Percentiles rank a stretch among this genome's conserved stretches.
Conservation (phyloP, 129 eudicot genomes). For the sunflower (Helianthus annuus) region HanXRQr2.0-SUNRISE NC_035433.2:119583533-119584032, state of each 20-base stretch:
- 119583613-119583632: too few relatives aligned
- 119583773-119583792: background rate
- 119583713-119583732: too few relatives aligned
- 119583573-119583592: too few relatives aligned
- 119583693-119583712: too few relatives aligned
- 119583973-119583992: background rate
- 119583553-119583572: too few relatives aligned
- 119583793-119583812: background rate
- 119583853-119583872: constrained; percentile 11
- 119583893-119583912: constrained; percentile 26
- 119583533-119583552: too few relatives aligned
- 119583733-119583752: background rate
- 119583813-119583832: constrained; percentile 1
- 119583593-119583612: too few relatives aligned
- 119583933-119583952: constrained; percentile 12
- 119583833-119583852: constrained; percentile 15
- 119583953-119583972: constrained; percentile 21
- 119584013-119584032: constrained; percentile 26
- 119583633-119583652: too few relatives aligned
- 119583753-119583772: background rate
- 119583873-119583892: constrained; percentile 6
- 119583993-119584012: constrained; percentile 28
- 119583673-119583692: too few relatives aligned
- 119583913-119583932: constrained; percentile 14
- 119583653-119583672: too few relatives aligned